Evolutionary conservation across 192 early-diverging fungal species (phyloP), one percentile per base, ranked within the genome.

Genomic region (Phlyctochytrium planicorne): DNA sequence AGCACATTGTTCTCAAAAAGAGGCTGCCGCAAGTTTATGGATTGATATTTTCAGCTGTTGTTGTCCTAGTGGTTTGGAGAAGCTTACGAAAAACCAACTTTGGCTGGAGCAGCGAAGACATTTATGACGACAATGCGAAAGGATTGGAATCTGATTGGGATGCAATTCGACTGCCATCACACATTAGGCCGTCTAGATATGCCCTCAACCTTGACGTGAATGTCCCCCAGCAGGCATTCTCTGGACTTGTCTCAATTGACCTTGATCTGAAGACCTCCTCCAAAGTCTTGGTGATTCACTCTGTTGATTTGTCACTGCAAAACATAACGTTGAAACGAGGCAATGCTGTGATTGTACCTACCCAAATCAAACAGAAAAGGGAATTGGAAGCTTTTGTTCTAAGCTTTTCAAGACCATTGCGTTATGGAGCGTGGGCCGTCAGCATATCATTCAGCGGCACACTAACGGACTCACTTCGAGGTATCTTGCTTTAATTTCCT

Each of bases 401-500:
- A 27, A 16, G 37, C 68, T 31, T 10, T 73, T 29, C 2, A 16
- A 32, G 24, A 36, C 68, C 20, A 55, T 16, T n/a, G 60, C 20
- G 23, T 30, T 6, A 24, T 72, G 71, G 32, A 3, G 30, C 24
- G 17, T 50, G 66, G 31, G 27, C 32, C 64, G 36, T 75, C 52
- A 50, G 16, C 3, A 63, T 75, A 3, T 23, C 34, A n/a, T 81
- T 82, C 55, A 60, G 20, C 1, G 75, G 75, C 14, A 78, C 20
- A 4, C 55, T 69, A 23, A 72, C 59, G 17, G 55, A 79, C 79
- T 76, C 85, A 65, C 89, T 95, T 89, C 74, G 78, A 35, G 94
- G 94, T 1, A 96, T 96, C 70, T 96, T 96, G 73, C 86, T 89
- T 56, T 87, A 83, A 59, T 84, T 94, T 85, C 68, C 65, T 75